Conservation (phyloP, 805 yeast genomes). For the Yamadazyma philogaea region DNA sequence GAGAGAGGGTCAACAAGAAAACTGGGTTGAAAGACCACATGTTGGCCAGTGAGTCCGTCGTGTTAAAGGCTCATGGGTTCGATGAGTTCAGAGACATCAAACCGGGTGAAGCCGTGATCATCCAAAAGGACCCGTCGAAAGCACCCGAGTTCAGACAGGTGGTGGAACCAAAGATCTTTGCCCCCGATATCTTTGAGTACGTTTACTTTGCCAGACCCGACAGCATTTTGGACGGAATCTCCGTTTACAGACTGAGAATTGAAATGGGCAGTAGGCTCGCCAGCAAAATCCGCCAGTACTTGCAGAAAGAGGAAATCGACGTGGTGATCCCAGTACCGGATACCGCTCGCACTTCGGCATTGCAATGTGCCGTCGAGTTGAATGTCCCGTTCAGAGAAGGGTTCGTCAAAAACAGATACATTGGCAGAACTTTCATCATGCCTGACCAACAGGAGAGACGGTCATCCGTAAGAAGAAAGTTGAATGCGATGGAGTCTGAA, state of each 20-base stretch:
- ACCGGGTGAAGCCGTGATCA: conserved; percentile 97
- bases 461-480: conserved; percentile 88
- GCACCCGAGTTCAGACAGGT: conserved; percentile 84
- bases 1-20: conserved; percentile 63
- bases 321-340: conserved; percentile 98
- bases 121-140: conserved; percentile 57
- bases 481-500: conserved; percentile 95
- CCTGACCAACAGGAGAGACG: conserved; percentile 94
- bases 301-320: conserved; percentile 57
- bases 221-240: conserved; percentile 92
- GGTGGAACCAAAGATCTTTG: conserved; percentile 69
- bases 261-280: conserved; percentile 94
- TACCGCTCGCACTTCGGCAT: conserved; percentile 93
- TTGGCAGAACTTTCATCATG: conserved; percentile 98
- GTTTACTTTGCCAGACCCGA: conserved; percentile 98
- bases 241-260: conserved; percentile 88
- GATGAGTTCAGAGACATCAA: conserved; percentile 71
- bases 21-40: conserved; percentile 81
- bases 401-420: conserved; percentile 92
- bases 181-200: conserved; percentile 96
- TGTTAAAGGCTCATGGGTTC: conserved; percentile 87
- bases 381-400: conserved; percentile 92
- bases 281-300: conserved; percentile 48
- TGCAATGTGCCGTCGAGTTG: conserved; percentile 83
- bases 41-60: conserved; percentile 95